Conservation (phyloP, 2,329 filamentous ascomycete genomes). For the Monilinia aucupariae region DNA sequence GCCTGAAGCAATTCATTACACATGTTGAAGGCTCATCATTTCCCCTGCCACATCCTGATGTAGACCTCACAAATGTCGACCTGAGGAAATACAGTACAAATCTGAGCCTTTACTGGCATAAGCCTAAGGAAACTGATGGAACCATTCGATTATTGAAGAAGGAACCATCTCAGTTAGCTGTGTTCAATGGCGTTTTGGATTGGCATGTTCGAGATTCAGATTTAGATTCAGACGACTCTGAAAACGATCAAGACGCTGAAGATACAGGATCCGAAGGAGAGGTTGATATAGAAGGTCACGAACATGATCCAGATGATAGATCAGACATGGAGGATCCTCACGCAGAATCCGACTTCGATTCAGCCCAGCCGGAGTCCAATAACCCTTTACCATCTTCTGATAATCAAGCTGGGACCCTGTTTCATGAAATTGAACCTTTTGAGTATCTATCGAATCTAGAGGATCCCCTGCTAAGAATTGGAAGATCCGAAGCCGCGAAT, state of each 20-base stretch:
- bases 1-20: background rate
- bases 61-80: background rate
- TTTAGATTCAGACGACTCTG: background rate
- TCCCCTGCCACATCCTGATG: background rate
- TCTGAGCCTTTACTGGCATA: background rate
- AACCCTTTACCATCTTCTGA: too few relatives aligned
- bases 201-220: background rate
- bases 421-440: background rate
- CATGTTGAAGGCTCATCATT: background rate
- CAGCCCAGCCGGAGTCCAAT: too few relatives aligned
- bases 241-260: too few relatives aligned
- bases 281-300: background rate
- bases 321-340: background rate
- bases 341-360: background rate
- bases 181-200: background rate
- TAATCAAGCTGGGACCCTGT: too few relatives aligned
- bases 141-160: background rate
- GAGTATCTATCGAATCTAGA: background rate
- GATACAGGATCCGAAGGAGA: background rate
- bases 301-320: background rate
- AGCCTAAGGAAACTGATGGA: rapidly evolving
- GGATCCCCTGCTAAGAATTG: background rate
- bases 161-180: background rate
- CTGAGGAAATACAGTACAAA: background rate
- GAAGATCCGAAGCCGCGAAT: background rate